Base-by-base conservation (phyloP, 2,329 filamentous ascomycete genomes). In the Talaromyces funiculosus region DNA sequence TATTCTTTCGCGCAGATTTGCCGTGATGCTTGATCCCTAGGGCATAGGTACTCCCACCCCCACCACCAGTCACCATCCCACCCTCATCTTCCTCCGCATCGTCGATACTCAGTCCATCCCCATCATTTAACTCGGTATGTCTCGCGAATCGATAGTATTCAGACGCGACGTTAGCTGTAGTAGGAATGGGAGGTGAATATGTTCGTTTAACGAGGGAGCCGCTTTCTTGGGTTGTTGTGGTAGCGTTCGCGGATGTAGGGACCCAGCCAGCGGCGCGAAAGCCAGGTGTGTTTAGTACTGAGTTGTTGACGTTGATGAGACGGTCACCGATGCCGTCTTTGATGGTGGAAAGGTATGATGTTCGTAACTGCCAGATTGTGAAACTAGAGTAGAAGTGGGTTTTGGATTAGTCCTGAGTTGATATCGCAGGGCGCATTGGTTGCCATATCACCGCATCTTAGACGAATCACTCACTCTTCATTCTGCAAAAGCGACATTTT, bases 321-420 rank as follows among this genome's bases (percentile, higher is more conserved):
- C 85, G 80, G 69, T 88, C 85, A 63, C 84, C 85, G 42, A 87
- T 83, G 62, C 85, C 85, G 70, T 88, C 85, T 71, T 86, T 86
- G 67, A 85, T 86, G 53, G 81, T 78, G 31, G 81, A 81, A 20
- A 88, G 80, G 68, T 87, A 88, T 38, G 84, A 84, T 18, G 84
- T 85, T 60, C 85, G 84, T 42, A 88, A 77, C 68, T 86, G 84
- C 79, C 86, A 88, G 62, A 86, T 81, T 33, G 85, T 83, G 70
- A 88, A 88, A 69, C 83, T 85, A 69, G 22, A 45, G 26, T 4
- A 22, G 9, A n/a, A 2, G 20, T 22, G 45, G 45, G n/a, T 45
- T n/a, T 14, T 18, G 10, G 24, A 29, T 51, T 49, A 54, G 45
- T 55, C 29, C 22, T 43, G 20, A 40, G 40, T 29, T 40, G 38